phyloP scores from a whole-genome alignment of 768 basidiomycete genomes.

The Russula brevipes region DNA sequence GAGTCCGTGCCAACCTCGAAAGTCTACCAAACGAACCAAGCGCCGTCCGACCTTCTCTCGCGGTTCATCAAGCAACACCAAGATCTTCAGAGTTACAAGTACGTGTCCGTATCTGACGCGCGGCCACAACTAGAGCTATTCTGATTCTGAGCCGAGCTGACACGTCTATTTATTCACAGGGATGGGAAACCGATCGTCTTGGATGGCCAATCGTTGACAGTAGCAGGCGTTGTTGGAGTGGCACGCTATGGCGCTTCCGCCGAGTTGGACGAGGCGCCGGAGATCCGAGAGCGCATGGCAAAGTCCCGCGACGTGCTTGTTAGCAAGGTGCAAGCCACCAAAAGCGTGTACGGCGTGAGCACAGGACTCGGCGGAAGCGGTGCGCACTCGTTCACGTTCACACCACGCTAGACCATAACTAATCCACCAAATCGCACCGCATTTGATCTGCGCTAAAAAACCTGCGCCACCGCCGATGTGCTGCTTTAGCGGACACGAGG shows the following conservation, averaged over 20 bases:
- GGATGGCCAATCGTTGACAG: slow-evolving; percentile 65
- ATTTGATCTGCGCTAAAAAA: neutral
- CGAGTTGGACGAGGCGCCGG: slow-evolving; percentile 44
- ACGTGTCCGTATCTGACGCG: slow-evolving; percentile 26
- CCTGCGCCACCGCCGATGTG: neutral
- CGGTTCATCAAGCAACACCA: slow-evolving; percentile 54
- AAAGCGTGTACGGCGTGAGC: slow-evolving; percentile 78
- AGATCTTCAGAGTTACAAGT: slow-evolving; percentile 65
- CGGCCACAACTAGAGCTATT: neutral
- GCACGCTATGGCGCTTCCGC: slow-evolving; percentile 58
- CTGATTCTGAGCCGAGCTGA: neutral
- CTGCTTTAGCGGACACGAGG: slow-evolving; percentile 67
- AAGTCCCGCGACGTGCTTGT: slow-evolving; percentile 60
- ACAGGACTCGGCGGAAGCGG: slow-evolving; percentile 85
- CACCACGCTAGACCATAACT: too few species aligned
- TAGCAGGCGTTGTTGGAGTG: slow-evolving; percentile 72
- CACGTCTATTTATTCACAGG: slow-evolving; percentile 34
- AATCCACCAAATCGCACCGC: neutral
- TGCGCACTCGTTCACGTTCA: slow-evolving; percentile 24
- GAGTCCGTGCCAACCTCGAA: neutral
- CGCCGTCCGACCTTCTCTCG: slow-evolving; percentile 39
- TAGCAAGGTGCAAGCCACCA: slow-evolving; percentile 60
- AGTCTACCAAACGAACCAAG: neutral
- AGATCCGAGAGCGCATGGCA: slow-evolving; percentile 47
- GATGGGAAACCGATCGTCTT: slow-evolving; percentile 59